A percentile compares a stretch with the other conserved stretches of the same genome.
phyloP scores from a whole-genome alignment of 352 stramenopile genomes.

The Pythium vanterpoolii region DNA sequence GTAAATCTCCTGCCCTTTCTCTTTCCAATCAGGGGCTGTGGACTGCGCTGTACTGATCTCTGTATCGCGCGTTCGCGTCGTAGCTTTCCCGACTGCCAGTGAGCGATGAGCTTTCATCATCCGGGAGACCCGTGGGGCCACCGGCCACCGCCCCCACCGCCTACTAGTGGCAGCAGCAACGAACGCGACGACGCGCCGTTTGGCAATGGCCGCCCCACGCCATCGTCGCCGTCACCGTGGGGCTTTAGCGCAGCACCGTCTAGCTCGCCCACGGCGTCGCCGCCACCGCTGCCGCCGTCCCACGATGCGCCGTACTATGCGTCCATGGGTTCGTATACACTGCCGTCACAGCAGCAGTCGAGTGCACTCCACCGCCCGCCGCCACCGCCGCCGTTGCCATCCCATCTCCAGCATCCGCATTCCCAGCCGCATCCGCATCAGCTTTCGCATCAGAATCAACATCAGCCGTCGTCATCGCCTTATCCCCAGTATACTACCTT shows the following conservation, averaged over 20 bases:
- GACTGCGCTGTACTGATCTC: neutral
- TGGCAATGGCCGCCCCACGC: neutral
- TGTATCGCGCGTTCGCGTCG: neutral
- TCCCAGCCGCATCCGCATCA: too few relatives aligned
- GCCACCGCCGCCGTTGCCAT: conserved; percentile 1
- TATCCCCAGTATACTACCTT: neutral
- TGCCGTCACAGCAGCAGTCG: too few relatives aligned
- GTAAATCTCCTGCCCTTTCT: conserved; percentile 8
- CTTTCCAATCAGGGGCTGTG: neutral
- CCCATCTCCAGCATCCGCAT: neutral
- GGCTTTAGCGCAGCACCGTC: conserved; percentile 11
- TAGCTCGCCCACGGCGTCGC: conserved; percentile 8
- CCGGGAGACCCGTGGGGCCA: conserved; percentile 20
- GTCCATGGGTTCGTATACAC: neutral
- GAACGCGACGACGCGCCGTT: conserved; percentile 17
- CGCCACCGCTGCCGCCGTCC: conserved; percentile 14
- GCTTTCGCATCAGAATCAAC: neutral
- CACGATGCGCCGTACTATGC: conserved; percentile 15
- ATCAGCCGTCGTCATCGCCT: neutral
- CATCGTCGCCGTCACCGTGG: conserved; percentile 19
- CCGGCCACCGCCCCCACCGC: conserved; percentile 10
- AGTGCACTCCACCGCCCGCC: neutral
- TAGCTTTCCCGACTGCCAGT: neutral
- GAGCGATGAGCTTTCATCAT: conserved; percentile 21
- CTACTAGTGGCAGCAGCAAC: neutral